phyloP scores from a whole-genome alignment of 805 yeast species.

The Zygosaccharomyces rouxii region DNA sequence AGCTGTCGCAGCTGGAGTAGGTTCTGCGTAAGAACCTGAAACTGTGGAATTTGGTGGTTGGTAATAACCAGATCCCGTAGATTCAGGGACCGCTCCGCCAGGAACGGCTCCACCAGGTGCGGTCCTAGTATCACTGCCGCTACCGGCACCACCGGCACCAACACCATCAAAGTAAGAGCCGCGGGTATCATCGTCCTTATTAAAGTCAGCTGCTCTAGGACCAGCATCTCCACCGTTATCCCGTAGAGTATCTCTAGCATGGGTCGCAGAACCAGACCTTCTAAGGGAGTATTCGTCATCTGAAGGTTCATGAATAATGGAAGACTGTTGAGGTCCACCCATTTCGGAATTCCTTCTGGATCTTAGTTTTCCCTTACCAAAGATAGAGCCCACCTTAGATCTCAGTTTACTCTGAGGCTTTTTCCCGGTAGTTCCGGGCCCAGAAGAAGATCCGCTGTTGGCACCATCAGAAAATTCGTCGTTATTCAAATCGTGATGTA shows the following conservation, averaged over 20 bases:
- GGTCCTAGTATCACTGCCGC: not conserved
- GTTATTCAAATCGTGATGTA: constrained; percentile 33
- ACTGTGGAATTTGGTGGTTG: constrained; percentile 1
- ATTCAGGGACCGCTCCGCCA: not conserved
- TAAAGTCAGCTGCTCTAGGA: not conserved
- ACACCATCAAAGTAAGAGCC: not conserved
- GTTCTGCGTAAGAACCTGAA: not conserved
- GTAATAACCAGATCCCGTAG: constrained; percentile 2
- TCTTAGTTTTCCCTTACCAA: constrained; percentile 56
- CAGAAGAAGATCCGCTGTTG: constrained; percentile 30
- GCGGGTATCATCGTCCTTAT: not conserved
- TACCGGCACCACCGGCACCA: not conserved
- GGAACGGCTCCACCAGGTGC: not conserved
- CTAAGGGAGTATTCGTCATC: constrained; percentile 3
- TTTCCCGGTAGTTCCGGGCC: constrained; percentile 24
- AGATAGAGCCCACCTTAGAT: constrained; percentile 72
- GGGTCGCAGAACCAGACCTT: constrained; percentile 7
- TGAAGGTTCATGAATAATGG: constrained; percentile 10
- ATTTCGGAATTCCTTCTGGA: constrained; percentile 20
- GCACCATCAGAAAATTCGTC: constrained; percentile 30
- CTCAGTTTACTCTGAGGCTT: constrained; percentile 43
- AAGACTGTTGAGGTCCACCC: not conserved
- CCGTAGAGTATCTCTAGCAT: constrained; percentile 11
- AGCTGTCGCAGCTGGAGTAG: constrained; percentile 1
- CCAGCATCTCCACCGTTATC: constrained; percentile 1